These are phyloP conservation scores for Starmerella bombi DNA, from an alignment of 805 yeast genomes.

Conservation along the genomic window DNA sequence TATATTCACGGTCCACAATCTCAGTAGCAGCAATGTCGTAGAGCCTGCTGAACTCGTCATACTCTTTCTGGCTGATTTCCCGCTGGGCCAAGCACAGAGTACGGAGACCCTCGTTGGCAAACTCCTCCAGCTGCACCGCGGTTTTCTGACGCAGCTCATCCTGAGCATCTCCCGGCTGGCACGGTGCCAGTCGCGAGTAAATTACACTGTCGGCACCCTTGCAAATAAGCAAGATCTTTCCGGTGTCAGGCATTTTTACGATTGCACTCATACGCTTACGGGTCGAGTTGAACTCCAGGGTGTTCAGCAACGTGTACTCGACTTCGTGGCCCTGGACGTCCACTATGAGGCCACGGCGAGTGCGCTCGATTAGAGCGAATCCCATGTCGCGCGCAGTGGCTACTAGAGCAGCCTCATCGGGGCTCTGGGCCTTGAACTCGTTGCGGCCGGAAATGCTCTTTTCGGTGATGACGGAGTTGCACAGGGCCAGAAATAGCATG, in stretches of 20 bases:
- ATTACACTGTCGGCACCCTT: conserved; percentile 80
- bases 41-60: conserved; percentile 41
- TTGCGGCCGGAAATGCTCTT: conserved; percentile 28
- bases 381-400: conserved; percentile 69
- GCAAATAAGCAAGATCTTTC: conserved; percentile 37
- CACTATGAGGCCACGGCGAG: conserved; percentile 37
- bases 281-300: conserved; percentile 58
- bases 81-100: conserved; percentile 63
- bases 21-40: conserved; percentile 49
- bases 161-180: conserved; percentile 25
- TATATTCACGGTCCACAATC: conserved; percentile 47
- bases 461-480: conserved; percentile 70
- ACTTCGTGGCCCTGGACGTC: conserved; percentile 36
- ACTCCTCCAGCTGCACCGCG: conserved; percentile 57
- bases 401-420: conserved; percentile 75
- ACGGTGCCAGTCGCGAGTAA: conserved; percentile 35
- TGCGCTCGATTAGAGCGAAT: conserved; percentile 45
- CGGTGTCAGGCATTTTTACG: conserved; percentile 30
- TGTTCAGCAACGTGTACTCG: conserved; percentile 43
- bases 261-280: conserved; percentile 72
- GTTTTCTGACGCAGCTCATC: conserved; percentile 42
- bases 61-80: conserved; percentile 36
- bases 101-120: conserved; percentile 67
- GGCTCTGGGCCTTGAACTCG: conserved; percentile 69
- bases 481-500: conserved; percentile 58